Conservation (phyloP, 2,329 filamentous ascomycete species). For the Decorospora gaudefroyi region DNA sequence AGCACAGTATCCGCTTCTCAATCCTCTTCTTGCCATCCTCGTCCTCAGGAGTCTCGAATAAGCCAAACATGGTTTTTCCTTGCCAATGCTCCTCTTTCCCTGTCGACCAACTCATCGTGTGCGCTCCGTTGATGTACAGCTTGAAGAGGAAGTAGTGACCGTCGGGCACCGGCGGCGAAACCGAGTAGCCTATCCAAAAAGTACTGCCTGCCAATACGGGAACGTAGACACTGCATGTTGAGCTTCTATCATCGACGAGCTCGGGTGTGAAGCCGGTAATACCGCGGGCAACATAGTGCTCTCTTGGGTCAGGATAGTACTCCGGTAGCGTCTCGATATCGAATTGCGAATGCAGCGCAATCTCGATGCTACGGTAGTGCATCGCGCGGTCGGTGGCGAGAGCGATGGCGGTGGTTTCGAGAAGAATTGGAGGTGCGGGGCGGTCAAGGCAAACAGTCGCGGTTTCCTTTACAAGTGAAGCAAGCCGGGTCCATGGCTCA, state of each 20-base stretch:
- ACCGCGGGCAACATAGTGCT: conserved; percentile 17
- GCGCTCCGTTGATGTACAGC: conserved; percentile 48
- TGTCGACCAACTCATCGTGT: conserved; percentile 52
- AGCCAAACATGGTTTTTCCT: conserved; percentile 53
- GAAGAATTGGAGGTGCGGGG: background rate
- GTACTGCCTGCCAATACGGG: conserved; percentile 44
- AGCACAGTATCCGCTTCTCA: conserved; percentile 52
- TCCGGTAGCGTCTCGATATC: conserved; percentile 49
- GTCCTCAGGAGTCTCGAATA: conserved; percentile 45
- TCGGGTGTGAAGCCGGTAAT: conserved; percentile 10
- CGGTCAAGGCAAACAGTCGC: background rate
- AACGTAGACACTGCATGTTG: conserved; percentile 45
- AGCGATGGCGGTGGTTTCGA: too few species aligned
- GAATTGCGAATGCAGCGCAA: conserved; percentile 51
- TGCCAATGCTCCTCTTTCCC: conserved; percentile 50
- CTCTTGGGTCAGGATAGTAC: conserved; percentile 32
- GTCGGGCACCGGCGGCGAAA: conserved; percentile 38
- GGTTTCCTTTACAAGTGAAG: background rate
- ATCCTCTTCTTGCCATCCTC: conserved; percentile 37
- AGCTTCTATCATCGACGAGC: conserved; percentile 28
- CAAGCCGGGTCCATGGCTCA: background rate
- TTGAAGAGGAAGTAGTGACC: conserved; percentile 53
- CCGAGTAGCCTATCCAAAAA: conserved; percentile 53
- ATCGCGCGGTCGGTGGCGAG: conserved; percentile 19
- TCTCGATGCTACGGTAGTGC: conserved; percentile 46